A percentile compares a stretch with the other conserved stretches of the same genome.
Conservation (phyloP, 2,329 filamentous ascomycete genomes). For the Fusarium bulbicola region DNA sequence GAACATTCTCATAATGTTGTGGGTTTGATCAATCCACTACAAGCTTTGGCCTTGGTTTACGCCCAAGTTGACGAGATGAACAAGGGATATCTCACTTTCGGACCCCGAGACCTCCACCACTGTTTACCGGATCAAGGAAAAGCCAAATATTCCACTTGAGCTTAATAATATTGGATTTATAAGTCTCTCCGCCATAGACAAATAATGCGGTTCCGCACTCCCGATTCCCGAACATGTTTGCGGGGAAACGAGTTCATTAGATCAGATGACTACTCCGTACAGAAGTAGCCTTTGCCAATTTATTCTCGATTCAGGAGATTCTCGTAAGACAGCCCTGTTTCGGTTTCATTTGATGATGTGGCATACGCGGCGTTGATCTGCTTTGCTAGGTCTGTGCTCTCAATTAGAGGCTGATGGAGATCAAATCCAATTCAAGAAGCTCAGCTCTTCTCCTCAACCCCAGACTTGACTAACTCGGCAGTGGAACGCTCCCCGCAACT, state of each 20-base stretch:
- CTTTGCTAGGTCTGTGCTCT: neutral
- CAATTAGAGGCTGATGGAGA: neutral
- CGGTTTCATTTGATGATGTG: neutral
- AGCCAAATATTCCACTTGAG: neutral
- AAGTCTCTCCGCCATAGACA: neutral
- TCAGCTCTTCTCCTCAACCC: constrained; percentile 8
- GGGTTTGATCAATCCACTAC: too few relatives aligned
- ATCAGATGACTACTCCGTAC: neutral
- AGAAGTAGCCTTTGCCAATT: neutral
- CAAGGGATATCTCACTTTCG: neutral
- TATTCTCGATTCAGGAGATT: neutral
- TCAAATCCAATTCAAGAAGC: neutral
- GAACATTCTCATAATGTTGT: neutral
- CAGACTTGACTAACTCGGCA: constrained; percentile 12
- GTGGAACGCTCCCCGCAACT: constrained; percentile 26
- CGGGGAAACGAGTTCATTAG: constrained; percentile 14
- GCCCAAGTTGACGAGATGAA: neutral
- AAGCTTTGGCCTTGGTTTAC: neutral
- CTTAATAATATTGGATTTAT: neutral
- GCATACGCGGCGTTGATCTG: neutral
- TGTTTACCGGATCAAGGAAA: neutral
- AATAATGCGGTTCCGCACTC: constrained; percentile 28
- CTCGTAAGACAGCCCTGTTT: neutral
- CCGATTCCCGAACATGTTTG: constrained; percentile 12
- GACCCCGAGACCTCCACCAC: neutral